Percentiles rank a stretch among this genome's conserved stretches.
Conservation (phyloP, 306 rosid genomes). For the Dalbergia cochinchinensis region DNA sequence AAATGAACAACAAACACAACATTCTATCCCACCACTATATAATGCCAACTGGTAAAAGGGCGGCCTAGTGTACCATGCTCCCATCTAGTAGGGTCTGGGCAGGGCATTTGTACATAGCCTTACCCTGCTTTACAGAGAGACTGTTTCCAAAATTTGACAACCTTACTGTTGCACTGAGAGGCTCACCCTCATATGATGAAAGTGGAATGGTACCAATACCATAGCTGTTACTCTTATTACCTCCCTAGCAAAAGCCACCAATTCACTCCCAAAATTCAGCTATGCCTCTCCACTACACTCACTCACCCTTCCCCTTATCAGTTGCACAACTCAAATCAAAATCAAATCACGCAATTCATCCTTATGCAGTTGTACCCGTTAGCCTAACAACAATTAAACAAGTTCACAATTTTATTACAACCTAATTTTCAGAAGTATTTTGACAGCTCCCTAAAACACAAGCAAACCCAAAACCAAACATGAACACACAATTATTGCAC, state of each 20-base stretch:
- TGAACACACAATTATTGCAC: neutral
- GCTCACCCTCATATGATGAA: no score
- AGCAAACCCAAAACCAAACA: neutral
- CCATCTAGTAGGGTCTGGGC: no score
- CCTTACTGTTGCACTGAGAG: no score
- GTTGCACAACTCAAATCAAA: neutral
- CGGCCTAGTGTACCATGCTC: no score
- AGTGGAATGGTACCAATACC: neutral
- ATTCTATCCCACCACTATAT: neutral
- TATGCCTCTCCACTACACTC: neutral
- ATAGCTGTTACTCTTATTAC: neutral
- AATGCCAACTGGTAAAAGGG: neutral
- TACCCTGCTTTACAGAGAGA: no score
- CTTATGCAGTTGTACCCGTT: neutral
- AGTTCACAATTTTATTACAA: neutral
- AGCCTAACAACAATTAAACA: neutral
- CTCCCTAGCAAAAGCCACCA: neutral
- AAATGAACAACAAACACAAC: constrained; percentile 18
- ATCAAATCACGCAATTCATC: neutral
- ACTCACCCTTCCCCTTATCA: neutral
- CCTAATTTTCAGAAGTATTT: neutral
- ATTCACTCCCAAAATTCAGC: neutral
- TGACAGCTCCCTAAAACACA: constrained; percentile 22
- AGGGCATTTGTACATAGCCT: no score
- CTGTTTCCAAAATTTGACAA: no score